Evolutionary conservation across 345 rosid genomes (phyloP).

Genomic region (Camelina laxa): DNA sequence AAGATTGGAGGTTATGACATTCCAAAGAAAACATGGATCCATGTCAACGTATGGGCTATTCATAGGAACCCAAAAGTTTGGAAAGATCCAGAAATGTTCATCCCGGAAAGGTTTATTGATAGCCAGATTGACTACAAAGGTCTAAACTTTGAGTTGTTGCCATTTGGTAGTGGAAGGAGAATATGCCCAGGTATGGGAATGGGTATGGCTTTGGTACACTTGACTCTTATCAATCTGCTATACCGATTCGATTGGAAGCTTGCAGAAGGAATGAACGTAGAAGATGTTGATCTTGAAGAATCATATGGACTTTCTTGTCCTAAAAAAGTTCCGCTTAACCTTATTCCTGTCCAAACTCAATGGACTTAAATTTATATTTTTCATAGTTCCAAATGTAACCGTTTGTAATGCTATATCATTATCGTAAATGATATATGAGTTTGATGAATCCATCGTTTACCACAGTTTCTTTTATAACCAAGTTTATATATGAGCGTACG

Average conservation of each 20-base stretch:
- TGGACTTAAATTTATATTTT: constrained; percentile 13
- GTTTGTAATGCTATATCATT: neutral
- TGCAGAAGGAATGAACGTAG: constrained; percentile 45
- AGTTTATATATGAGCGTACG: no score
- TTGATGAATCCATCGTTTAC: no score
- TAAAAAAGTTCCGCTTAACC: constrained; percentile 52
- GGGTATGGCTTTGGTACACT: constrained; percentile 42
- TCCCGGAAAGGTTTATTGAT: constrained; percentile 39
- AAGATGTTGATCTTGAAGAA: constrained; percentile 56
- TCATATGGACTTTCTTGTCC: constrained; percentile 47
- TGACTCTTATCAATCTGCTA: constrained; percentile 49
- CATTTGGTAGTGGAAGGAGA: constrained; percentile 68
- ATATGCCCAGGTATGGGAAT: constrained; percentile 62
- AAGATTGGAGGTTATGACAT: constrained; percentile 19
- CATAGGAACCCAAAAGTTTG: constrained; percentile 25
- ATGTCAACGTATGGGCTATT: constrained; percentile 23
- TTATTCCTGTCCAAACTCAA: neutral
- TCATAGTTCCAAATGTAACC: neutral
- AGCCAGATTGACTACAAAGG: constrained; percentile 52
- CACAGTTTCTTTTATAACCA: no score
- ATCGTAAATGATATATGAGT: no score
- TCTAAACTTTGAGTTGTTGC: constrained; percentile 53
- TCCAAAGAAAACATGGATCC: constrained; percentile 24
- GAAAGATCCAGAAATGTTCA: constrained; percentile 35
- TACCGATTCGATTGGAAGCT: constrained; percentile 52